Conservation (phyloP, 257 asterid species). For the Nemophila menziesii region DNA sequence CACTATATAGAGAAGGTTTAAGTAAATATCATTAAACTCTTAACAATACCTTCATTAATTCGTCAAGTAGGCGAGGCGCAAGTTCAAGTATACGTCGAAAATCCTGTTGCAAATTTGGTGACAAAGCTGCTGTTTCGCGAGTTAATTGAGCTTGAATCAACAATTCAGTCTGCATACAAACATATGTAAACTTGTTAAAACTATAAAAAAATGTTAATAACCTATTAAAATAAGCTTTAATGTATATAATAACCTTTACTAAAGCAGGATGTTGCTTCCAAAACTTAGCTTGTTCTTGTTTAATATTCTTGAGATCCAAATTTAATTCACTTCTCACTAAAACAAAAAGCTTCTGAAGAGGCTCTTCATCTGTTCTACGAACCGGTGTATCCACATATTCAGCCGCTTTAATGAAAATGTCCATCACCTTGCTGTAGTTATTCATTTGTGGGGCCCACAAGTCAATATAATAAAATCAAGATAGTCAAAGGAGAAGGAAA, state of each 20-base stretch:
- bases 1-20: neutral
- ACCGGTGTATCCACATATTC: conserved; percentile 98
- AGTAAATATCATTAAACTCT: neutral
- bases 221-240: conserved; percentile 11
- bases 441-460: neutral
- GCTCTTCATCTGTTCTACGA: conserved; percentile 88
- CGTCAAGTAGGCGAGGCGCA: conserved; percentile 99
- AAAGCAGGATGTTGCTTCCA: conserved; percentile 97
- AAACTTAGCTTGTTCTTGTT: conserved; percentile 94
- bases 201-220: conserved; percentile 7
- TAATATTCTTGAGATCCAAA: conserved; percentile 82
- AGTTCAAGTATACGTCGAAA: conserved; percentile 72
- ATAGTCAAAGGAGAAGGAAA: neutral
- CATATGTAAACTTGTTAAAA: conserved; percentile 11
- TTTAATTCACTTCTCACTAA: conserved; percentile 94
- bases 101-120: conserved; percentile 70
- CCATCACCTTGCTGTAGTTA: conserved; percentile 85
- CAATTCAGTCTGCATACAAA: conserved; percentile 65
- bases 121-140: conserved; percentile 73
- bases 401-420: conserved; percentile 86
- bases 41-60: conserved; percentile 73
- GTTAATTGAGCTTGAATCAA: conserved; percentile 96
- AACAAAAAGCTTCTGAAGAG: conserved; percentile 85
- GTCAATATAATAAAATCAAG: neutral
- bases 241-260: conserved; percentile 74